These are phyloP conservation scores for Xylaria sp. DNA, from an alignment of 2,329 filamentous ascomycete genomes.

Conservation along the genomic window DNA sequence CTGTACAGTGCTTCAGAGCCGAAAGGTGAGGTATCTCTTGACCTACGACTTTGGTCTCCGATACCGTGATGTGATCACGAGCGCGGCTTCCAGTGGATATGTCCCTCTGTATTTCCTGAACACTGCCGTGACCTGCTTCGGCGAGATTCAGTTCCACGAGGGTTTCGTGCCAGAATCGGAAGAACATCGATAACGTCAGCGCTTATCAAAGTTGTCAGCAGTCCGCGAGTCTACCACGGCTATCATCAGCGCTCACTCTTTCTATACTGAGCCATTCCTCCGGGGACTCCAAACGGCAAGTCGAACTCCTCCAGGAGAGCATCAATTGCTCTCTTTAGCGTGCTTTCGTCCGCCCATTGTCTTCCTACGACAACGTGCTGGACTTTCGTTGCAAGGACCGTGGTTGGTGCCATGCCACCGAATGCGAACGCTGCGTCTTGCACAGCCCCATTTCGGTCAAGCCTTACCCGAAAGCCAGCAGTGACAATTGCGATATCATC, in stretches of 20 bases:
- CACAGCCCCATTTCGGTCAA: constrained; percentile 69
- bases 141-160: constrained; percentile 60
- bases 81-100: constrained; percentile 78
- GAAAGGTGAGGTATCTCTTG: constrained; percentile 82
- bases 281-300: constrained; percentile 83
- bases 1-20: constrained; percentile 87
- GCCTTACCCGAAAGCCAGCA: constrained; percentile 71
- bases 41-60: constrained; percentile 76
- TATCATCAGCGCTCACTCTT: constrained; percentile 42
- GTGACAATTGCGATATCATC: constrained; percentile 98
- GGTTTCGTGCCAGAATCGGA: constrained; percentile 90
- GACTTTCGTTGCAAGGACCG: constrained; percentile 76
- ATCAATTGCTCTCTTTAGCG: constrained; percentile 83
- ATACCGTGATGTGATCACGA: constrained; percentile 72
- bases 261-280: constrained; percentile 93
- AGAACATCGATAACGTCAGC: constrained; percentile 88
- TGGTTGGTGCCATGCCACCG: constrained; percentile 90
- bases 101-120: constrained; percentile 79
- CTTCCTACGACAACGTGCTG: constrained; percentile 73
- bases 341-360: constrained; percentile 73
- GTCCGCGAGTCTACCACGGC: neutral
- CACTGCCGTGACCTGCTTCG: constrained; percentile 55
- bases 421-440: constrained; percentile 78
- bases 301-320: constrained; percentile 84
- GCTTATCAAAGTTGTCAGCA: constrained; percentile 15